Percentiles rank a stretch among this genome's conserved stretches.
phyloP scores from a whole-genome alignment of 2,329 filamentous ascomycete genomes.

The Sclerotinia spermophila region DNA sequence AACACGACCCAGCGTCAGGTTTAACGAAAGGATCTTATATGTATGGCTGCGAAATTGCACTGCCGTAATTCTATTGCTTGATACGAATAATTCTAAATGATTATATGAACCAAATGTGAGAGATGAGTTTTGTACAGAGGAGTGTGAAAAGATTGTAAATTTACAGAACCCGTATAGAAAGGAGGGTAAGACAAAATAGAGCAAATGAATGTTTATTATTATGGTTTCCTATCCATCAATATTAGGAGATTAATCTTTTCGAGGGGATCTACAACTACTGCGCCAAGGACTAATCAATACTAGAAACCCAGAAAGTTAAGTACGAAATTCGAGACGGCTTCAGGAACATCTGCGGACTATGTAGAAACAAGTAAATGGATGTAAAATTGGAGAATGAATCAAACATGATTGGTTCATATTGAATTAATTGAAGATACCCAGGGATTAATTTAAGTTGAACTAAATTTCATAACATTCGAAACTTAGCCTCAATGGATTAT shows the following conservation, averaged over 20 bases:
- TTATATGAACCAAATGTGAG: neutral
- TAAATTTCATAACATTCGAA: too few relatives aligned
- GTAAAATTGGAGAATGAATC: neutral
- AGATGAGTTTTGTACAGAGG: neutral
- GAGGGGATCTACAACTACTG: neutral
- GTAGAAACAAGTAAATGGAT: neutral
- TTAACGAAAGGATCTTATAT: neutral
- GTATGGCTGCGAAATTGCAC: neutral
- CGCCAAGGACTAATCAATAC: neutral
- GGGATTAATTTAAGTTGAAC: neutral
- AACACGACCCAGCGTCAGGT: slow-evolving; percentile 1
- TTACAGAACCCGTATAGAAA: too few relatives aligned
- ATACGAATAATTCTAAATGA: neutral
- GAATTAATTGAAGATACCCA: neutral
- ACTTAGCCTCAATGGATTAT: neutral
- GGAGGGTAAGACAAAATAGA: too few relatives aligned
- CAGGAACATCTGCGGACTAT: neutral
- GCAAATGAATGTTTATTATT: too few relatives aligned
- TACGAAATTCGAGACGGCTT: neutral
- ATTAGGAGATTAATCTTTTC: neutral
- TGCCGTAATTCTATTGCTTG: neutral
- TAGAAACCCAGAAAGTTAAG: neutral
- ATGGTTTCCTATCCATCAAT: too few relatives aligned
- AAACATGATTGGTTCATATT: neutral
- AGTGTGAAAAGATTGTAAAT: neutral